These are phyloP conservation scores for Myxozyma udenii DNA, from an alignment of 805 yeast species.

Conservation along the genomic window DNA sequence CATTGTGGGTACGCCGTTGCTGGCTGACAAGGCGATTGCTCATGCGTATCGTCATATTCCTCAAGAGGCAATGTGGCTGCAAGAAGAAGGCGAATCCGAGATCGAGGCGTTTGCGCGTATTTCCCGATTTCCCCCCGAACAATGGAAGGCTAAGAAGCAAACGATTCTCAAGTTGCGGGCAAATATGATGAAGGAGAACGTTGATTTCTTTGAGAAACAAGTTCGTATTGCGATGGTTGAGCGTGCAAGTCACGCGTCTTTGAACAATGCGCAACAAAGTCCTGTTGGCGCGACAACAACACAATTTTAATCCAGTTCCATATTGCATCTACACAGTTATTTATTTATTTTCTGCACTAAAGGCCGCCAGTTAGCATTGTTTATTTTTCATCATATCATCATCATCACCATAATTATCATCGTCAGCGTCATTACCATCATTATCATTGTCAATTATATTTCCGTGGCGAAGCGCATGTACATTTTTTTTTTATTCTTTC, in stretches of 20 bases:
- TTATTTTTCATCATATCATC: no score
- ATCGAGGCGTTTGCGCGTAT: constrained; percentile 33
- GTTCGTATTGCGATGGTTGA: background rate
- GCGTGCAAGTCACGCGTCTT: no score
- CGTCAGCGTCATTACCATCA: background rate
- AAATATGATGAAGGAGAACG: constrained; percentile 19
- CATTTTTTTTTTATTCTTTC: no score
- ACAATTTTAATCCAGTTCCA: background rate
- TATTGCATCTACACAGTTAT: no score
- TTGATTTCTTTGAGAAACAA: background rate
- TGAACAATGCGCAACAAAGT: no score
- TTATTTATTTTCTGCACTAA: no score
- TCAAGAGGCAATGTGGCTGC: constrained; percentile 23
- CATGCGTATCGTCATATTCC: constrained; percentile 27
- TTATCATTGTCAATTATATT: no score
- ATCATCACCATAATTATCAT: background rate
- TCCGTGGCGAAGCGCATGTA: no score
- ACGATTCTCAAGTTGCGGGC: constrained; percentile 18
- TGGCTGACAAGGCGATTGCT: constrained; percentile 14
- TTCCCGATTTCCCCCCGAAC: constrained; percentile 24
- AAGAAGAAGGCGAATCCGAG: constrained; percentile 22
- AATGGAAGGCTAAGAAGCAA: constrained; percentile 29
- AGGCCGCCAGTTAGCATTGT: no score
- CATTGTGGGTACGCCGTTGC: constrained; percentile 25
- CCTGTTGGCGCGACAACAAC: background rate